These are phyloP conservation scores for Mucor mucedo DNA, from an alignment of 371 early-diverging fungal genomes.

Conservation along the genomic window DNA sequence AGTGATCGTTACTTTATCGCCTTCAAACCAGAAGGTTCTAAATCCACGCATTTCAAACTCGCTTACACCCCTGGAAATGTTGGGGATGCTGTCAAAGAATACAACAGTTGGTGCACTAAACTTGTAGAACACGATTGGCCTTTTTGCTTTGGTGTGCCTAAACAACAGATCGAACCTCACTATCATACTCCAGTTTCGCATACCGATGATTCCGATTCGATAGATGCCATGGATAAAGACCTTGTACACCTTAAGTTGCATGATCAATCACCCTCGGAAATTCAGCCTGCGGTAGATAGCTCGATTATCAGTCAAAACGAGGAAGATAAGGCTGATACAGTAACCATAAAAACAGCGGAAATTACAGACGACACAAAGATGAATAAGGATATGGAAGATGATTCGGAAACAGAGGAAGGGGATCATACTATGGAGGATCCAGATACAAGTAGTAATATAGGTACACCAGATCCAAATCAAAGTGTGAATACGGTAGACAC, in stretches of 20 bases:
- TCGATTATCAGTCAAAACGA: no score
- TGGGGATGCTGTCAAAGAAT: conserved; percentile 67
- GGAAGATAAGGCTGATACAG: no score
- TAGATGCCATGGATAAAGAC: neutral
- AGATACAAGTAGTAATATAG: no score
- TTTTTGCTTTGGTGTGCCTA: conserved; percentile 66
- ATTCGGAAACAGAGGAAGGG: no score
- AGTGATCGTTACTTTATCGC: conserved; percentile 77
- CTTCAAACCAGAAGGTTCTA: conserved; percentile 68
- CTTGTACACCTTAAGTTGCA: neutral
- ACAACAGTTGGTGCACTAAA: conserved; percentile 75
- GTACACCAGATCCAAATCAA: no score
- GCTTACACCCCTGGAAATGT: conserved; percentile 79
- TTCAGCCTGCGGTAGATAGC: no score
- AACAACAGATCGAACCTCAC: conserved; percentile 1
- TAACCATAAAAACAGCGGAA: neutral
- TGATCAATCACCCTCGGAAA: neutral
- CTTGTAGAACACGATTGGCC: conserved; percentile 77
- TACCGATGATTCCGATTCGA: neutral
- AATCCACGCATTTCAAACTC: conserved; percentile 71
- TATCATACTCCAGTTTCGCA: conserved; percentile 16
- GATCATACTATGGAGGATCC: no score
- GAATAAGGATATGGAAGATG: no score
- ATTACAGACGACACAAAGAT: neutral
- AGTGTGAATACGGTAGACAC: no score